A percentile compares a stretch with the other conserved stretches of the same genome.
These are phyloP conservation scores for Chalaropsis ovoidea DNA, from an alignment of 2,329 filamentous ascomycete genomes.

Conservation along the genomic window DNA sequence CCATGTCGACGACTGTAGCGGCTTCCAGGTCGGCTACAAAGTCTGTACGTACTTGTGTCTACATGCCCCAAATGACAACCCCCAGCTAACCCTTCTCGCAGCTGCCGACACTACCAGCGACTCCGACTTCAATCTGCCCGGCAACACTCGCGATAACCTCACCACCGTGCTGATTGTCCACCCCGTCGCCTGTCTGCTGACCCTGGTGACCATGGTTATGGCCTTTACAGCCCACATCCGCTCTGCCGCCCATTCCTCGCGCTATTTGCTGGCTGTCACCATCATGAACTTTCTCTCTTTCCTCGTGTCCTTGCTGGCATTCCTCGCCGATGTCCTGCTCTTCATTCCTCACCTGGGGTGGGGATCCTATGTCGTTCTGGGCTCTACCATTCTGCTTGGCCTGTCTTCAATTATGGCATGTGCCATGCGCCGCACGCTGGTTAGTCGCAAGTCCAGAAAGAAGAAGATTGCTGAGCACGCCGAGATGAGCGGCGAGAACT, in stretches of 20 bases:
- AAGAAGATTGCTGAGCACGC: slow-evolving; percentile 86
- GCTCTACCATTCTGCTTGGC: slow-evolving; percentile 74
- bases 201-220: slow-evolving; percentile 72
- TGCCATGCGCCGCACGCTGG: slow-evolving; percentile 85
- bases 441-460: slow-evolving; percentile 86
- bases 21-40: slow-evolving; percentile 74
- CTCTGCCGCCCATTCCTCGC: slow-evolving; percentile 75
- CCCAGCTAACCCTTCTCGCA: slow-evolving; percentile 26
- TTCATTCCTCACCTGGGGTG: slow-evolving; percentile 91
- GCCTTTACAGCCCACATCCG: slow-evolving; percentile 77
- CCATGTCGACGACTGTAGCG: slow-evolving; percentile 51
- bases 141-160: slow-evolving; percentile 50
- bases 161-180: slow-evolving; percentile 87
- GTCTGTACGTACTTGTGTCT: slow-evolving; percentile 63
- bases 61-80: too few relatives aligned
- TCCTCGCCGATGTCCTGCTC: slow-evolving; percentile 84
- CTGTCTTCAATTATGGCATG: slow-evolving; percentile 78
- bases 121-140: slow-evolving; percentile 47
- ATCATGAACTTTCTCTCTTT: slow-evolving; percentile 81
- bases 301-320: slow-evolving; percentile 71
- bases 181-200: slow-evolving; percentile 77
- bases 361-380: slow-evolving; percentile 89
- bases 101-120: slow-evolving; percentile 27
- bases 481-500: slow-evolving; percentile 93
- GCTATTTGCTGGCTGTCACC: slow-evolving; percentile 74